Evolutionary conservation across 352 stramenopile genomes (phyloP).

Genomic region (Blastocystis sp.): DNA sequence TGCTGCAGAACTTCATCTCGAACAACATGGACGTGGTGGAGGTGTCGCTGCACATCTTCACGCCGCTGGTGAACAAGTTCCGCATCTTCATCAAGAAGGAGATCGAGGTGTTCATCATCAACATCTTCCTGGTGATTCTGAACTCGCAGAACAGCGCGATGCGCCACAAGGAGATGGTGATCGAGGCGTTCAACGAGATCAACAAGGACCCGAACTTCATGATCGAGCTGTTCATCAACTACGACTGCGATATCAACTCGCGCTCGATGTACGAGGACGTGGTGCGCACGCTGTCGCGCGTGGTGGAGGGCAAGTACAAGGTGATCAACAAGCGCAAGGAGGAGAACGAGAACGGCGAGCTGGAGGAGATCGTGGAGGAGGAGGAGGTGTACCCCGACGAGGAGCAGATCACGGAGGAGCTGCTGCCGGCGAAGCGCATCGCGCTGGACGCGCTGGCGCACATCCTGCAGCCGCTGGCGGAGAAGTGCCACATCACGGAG

Average conservation of each 20-base stretch:
- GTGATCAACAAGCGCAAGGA: conserved; percentile 65
- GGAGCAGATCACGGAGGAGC: conserved; percentile 68
- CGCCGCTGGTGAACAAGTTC: conserved; percentile 87
- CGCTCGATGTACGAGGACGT: conserved; percentile 93
- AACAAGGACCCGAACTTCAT: conserved; percentile 91
- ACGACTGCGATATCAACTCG: conserved; percentile 96
- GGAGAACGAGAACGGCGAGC: conserved; percentile 72
- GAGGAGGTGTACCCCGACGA: conserved; percentile 66
- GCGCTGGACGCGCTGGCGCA: conserved; percentile 75
- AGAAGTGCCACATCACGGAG: conserved; percentile 73
- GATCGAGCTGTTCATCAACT: conserved; percentile 98
- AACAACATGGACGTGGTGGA: conserved; percentile 93
- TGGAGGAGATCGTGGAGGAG: conserved; percentile 70
- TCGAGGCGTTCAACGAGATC: conserved; percentile 93
- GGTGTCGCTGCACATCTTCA: conserved; percentile 95
- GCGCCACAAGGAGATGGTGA: conserved; percentile 83
- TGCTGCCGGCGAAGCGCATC: conserved; percentile 67
- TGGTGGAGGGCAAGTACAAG: conserved; percentile 84
- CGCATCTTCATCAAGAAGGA: conserved; percentile 92
- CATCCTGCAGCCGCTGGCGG: conserved; percentile 74
- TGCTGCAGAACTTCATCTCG: conserved; percentile 98
- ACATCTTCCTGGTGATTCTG: conserved; percentile 95
- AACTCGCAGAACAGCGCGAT: conserved; percentile 94
- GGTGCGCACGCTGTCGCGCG: conserved; percentile 90
- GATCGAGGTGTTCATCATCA: conserved; percentile 97